Evolutionary conservation across 495 filamentous ascomycete genomes (phyloP), one percentile per base, ranked within the genome.

Genomic region (Niebla homalea): DNA sequence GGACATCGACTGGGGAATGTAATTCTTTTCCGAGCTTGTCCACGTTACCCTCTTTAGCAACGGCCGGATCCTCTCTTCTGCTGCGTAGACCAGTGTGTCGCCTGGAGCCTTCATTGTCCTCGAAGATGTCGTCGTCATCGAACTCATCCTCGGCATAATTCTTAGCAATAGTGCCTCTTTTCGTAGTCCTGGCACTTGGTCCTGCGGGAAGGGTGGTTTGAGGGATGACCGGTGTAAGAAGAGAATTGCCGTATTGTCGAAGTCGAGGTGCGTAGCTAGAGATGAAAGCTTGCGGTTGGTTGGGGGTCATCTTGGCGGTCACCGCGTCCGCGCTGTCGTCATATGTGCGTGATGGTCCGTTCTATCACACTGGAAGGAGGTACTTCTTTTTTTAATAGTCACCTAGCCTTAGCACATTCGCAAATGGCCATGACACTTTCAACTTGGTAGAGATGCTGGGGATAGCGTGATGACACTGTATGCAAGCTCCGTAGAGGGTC

Each of bases 131-230:
- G 46, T 92, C 83, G 64, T 98, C 89, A 48, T 96, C 92, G 57
- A 77, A 94, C 16, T 86, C 89, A 59, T 96, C 88, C 64, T 99
- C 92, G 25, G 92, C 89, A 59, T 99, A 99, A 64, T 95, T 97
- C 60, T 96, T 89, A 40, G 88, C 86, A 36, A 86, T 87, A 2
- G 92, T 97, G 36, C 92, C 93, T 62, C 92, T 85, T 68, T 99
- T 99, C 18, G 92, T 97, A 18, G 88, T 95, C 59, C 90, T 79
- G 51, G 85, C 74, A 18, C 79, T 70, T 8, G 86, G 84, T 22
- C 77, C 82, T 19, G 71, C 70, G 53, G 82, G 73, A 52, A 71
- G 69, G 41, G 68, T 66, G 23, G 72, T 66, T 21, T 80, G 78
- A 54, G 82, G 85, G 48, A 90, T 78, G 50, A 95, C 80, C 26